Evolutionary conservation across 768 basidiomycete genomes (phyloP).

Genomic region (Kwoniella newhampshirensis): DNA sequence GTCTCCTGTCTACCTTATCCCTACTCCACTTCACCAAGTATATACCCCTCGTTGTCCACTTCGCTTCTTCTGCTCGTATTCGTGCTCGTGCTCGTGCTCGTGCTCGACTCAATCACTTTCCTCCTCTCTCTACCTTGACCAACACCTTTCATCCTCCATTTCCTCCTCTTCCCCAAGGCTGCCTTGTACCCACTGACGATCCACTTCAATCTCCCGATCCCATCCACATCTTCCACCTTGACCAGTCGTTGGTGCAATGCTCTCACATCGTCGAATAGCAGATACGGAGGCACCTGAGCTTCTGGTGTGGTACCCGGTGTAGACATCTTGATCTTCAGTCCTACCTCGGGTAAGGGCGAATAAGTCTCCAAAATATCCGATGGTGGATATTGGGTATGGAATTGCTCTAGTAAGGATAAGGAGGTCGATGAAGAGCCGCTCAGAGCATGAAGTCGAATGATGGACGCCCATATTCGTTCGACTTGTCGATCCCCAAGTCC

Average conservation of each 20-base stretch:
- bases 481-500: conserved; percentile 54
- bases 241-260: conserved; percentile 73
- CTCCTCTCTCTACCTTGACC: conserved; percentile 7
- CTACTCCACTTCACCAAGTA: background rate
- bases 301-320: conserved; percentile 65
- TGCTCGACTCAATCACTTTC: background rate
- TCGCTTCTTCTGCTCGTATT: background rate
- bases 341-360: conserved; percentile 50
- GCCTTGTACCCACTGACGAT: conserved; percentile 71
- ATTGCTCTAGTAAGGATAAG: conserved; percentile 61
- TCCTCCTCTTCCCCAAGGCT: conserved; percentile 64
- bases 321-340: conserved; percentile 65
- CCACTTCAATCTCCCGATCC: conserved; percentile 71
- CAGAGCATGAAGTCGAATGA: conserved; percentile 67
- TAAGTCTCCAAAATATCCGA: conserved; percentile 54
- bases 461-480: conserved; percentile 68
- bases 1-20: background rate
- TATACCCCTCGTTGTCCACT: background rate
- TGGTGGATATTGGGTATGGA: conserved; percentile 68
- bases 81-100: background rate
- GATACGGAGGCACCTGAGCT: conserved; percentile 73
- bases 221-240: conserved; percentile 52
- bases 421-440: conserved; percentile 55
- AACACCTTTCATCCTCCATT: conserved; percentile 23
- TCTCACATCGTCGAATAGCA: conserved; percentile 76